Base-by-base conservation (phyloP, 129 eudicot species). In the Gnaphalium uliginosum region DNA sequence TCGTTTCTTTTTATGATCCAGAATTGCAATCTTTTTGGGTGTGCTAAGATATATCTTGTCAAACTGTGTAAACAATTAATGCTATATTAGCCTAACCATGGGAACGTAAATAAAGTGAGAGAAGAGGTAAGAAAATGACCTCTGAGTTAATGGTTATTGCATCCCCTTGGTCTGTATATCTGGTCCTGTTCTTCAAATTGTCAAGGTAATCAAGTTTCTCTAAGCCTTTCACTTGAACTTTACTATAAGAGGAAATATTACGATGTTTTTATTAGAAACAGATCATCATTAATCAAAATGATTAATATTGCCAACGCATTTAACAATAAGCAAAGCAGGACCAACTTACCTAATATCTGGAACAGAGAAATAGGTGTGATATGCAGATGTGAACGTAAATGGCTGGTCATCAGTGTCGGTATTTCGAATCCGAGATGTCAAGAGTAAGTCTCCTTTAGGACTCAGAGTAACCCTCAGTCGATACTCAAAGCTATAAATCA, bases 191-290 rank as follows among this genome's bases (percentile, higher is more conserved):
- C 83, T 87, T 84, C 85, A 80, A 58, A 78, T 90, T 93, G 84
- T 90, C 99, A 63, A 94, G 92, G 78, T 90, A 94, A 89, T 94
- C 93, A 66, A 91, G 84, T 8, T 91, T 91, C 84, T 91, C 96
- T 81, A 94, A 76, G 81, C 99, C 97, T 83, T 94, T 97, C 39
- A 94, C 97, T 41, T 90, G 91, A 24, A 94, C 97, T 87, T 94
- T 93, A 82, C 97, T 91, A 88, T 25, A 72, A 18, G 63, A 1
- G 80, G 66, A 68, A 51, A 65, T 41, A 11, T 72, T 64, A 51
- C 51, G 33, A 39, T 23, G 43, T 13, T 72, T 11, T 22, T 8
- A 56, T 48, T 46, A 69, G 63, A 77, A 41, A 62, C 53, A 25
- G 46, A 66, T 76, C 27, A 33, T 37, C 29, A 63, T 21, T 56